These are phyloP conservation scores for Yamadazyma sp. DNA, from an alignment of 805 yeast species.

Conservation along the genomic window DNA sequence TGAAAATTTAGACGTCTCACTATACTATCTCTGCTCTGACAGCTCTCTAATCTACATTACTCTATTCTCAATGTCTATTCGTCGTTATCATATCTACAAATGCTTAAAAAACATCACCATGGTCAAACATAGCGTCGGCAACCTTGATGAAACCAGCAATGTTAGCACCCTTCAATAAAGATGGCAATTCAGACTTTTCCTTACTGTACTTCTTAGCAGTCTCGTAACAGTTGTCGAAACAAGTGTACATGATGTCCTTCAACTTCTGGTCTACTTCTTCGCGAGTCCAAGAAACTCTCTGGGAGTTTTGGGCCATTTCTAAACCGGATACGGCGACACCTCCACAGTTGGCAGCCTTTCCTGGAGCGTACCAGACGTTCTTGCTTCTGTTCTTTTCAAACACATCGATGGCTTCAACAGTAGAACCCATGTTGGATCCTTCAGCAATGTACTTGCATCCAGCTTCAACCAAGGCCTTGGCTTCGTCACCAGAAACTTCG, in stretches of 20 bases:
- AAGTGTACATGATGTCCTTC: constrained; percentile 87
- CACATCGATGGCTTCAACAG: constrained; percentile 93
- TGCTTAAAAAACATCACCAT: constrained; percentile 73
- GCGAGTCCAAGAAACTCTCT: constrained; percentile 83
- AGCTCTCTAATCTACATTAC: not conserved
- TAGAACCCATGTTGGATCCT: constrained; percentile 99
- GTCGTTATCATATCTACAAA: constrained; percentile 6
- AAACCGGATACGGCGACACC: constrained; percentile 99
- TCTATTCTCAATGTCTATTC: constrained; percentile 3
- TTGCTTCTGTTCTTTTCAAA: constrained; percentile 79
- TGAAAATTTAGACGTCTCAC: not conserved
- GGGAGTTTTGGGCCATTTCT: constrained; percentile 99
- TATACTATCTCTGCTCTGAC: too few relatives aligned
- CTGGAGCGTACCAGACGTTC: constrained; percentile 96
- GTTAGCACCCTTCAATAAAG: constrained; percentile 98
- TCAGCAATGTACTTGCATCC: constrained; percentile 95
- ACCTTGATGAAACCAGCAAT: constrained; percentile 98
- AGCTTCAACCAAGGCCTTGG: constrained; percentile 87
- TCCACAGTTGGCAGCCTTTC: constrained; percentile 99
- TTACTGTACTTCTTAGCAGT: constrained; percentile 81
- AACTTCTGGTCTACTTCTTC: constrained; percentile 92
- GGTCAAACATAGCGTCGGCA: constrained; percentile 97
- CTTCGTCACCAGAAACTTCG: constrained; percentile 96
- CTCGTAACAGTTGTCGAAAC: constrained; percentile 89
- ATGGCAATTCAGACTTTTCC: constrained; percentile 74